Evolutionary conservation across 352 stramenopile genomes (phyloP).

Genomic region (Phytophthora boehmeriae): DNA sequence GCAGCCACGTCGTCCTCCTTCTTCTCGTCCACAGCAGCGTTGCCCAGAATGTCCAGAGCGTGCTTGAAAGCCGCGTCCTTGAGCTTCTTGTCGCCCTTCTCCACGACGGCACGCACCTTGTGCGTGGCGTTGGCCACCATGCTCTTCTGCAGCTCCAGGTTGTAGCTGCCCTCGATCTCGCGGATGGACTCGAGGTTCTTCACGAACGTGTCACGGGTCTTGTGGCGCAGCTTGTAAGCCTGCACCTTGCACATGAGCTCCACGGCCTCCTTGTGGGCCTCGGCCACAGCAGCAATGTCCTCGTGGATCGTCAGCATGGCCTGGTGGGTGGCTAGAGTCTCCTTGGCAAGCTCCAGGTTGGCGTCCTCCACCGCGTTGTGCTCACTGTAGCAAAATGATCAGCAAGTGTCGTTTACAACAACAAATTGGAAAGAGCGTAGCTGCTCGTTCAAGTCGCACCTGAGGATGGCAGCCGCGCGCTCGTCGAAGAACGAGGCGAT

Average conservation of each 20-base stretch:
- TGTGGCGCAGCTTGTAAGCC: constrained; percentile 86
- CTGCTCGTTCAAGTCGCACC: constrained; percentile 34
- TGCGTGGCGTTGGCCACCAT: constrained; percentile 77
- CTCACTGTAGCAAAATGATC: constrained; percentile 44
- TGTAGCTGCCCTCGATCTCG: constrained; percentile 82
- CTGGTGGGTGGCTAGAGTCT: constrained; percentile 84
- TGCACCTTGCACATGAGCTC: constrained; percentile 87
- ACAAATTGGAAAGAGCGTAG: background rate
- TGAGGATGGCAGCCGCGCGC: constrained; percentile 72
- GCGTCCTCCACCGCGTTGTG: constrained; percentile 87
- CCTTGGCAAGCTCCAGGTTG: constrained; percentile 83
- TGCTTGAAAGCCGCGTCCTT: constrained; percentile 88
- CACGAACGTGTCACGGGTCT: constrained; percentile 87
- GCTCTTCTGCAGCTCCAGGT: constrained; percentile 83
- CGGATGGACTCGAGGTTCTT: constrained; percentile 89
- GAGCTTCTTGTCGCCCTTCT: constrained; percentile 85
- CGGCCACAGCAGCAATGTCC: constrained; percentile 77
- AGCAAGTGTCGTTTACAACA: no score
- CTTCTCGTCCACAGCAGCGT: constrained; percentile 66
- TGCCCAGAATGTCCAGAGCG: constrained; percentile 80
- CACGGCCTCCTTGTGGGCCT: constrained; percentile 84
- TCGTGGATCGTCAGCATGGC: constrained; percentile 86
- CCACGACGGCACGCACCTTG: constrained; percentile 73
- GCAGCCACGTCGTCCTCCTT: constrained; percentile 87
- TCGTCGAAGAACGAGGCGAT: constrained; percentile 89